These are phyloP conservation scores for Acer negundo DNA, from an alignment of 345 rosid genomes.

Conservation along the genomic window DNA sequence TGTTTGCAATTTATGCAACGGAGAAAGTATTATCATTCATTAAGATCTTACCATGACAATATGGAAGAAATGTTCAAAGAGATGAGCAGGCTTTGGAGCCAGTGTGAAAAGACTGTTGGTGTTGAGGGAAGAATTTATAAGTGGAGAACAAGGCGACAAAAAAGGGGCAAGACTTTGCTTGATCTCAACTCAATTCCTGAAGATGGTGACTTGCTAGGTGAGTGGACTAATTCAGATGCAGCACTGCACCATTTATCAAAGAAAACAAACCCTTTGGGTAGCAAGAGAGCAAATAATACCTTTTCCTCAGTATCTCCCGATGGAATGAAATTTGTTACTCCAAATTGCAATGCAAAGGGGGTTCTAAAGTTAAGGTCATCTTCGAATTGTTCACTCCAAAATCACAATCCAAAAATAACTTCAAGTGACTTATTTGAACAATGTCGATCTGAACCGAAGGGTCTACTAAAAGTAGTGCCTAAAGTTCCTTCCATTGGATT, in stretches of 20 bases:
- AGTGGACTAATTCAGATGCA: conserved; percentile 33
- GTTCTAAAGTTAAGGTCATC: conserved; percentile 43
- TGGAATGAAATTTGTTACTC: conserved; percentile 26
- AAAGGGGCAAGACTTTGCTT: conserved; percentile 34
- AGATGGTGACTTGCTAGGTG: conserved; percentile 34
- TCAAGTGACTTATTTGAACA: conserved; percentile 25
- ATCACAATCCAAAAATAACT: conserved; percentile 28
- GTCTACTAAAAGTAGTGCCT: conserved; percentile 58
- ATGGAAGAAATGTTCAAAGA: conserved; percentile 42
- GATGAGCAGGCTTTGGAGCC: conserved; percentile 51
- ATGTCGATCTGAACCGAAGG: conserved; percentile 47
- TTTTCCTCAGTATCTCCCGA: conserved; percentile 25
- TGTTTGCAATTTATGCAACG: conserved; percentile 41
- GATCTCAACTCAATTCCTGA: conserved; percentile 62
- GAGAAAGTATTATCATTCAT: conserved; percentile 46
- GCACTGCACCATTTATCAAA: conserved; percentile 23
- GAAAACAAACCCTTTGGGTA: conserved; percentile 30
- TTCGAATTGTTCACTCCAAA: conserved; percentile 27
- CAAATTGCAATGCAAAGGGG: conserved; percentile 39
- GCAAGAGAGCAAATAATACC: conserved; percentile 26
- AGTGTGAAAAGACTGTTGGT: conserved; percentile 31
- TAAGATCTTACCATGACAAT: conserved; percentile 54
- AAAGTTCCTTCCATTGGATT: conserved; percentile 36
- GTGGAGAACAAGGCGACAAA: conserved; percentile 51
- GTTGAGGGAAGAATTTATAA: conserved; percentile 40